Evolutionary conservation across 257 asterid species (phyloP), one percentile per base, ranked within the genome.

Genomic region (Ilex aquifolium): DNA sequence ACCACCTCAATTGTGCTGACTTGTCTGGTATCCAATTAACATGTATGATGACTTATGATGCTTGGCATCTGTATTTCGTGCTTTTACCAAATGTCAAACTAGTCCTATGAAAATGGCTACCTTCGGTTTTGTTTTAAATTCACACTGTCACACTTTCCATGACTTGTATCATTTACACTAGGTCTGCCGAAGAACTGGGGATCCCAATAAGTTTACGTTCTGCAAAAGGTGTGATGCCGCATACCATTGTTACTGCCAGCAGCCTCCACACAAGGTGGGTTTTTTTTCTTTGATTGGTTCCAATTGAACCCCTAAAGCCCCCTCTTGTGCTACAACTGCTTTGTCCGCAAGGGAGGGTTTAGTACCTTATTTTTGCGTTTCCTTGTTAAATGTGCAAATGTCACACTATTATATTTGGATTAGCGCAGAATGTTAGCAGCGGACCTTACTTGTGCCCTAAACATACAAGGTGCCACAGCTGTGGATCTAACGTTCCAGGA

Each of bases 141-240:
- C 14, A 10, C 13, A 10, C 10, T 46, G 15, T 46, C 10, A 3
- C 52, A 2, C n/a, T 46, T 11, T 6, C n/a, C n/a, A 10, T 10
- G 52, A 46, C 11, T 2, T 55, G 39, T 13, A 57, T 58, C 79
- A 55, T 50, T 65, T 72, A 12, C 70, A 60, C 48, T 67, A 92
- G 99, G 95, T 85, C 62, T 93, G 99, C 67, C 77, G 83, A 62
- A 83, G 78, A 83, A 80, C 96, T 62, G 99, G 99, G 77, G 99
- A 90, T 77, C 95, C 96, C 48, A 83, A 75, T 69, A 90, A 93
- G 74, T 86, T 90, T 69, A 86, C 86, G 97, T 93, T 88, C 76
- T 93, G 97, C 83, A 90, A 83, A 82, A 90, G 97, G 76, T 93
- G 99, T 65, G 99, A 93, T 73, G 90, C 80, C 71, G 99, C 99